These are phyloP conservation scores for Saccharomyces pastorianus DNA, from an alignment of 1,139 yeast species.

Conservation along the genomic window DNA sequence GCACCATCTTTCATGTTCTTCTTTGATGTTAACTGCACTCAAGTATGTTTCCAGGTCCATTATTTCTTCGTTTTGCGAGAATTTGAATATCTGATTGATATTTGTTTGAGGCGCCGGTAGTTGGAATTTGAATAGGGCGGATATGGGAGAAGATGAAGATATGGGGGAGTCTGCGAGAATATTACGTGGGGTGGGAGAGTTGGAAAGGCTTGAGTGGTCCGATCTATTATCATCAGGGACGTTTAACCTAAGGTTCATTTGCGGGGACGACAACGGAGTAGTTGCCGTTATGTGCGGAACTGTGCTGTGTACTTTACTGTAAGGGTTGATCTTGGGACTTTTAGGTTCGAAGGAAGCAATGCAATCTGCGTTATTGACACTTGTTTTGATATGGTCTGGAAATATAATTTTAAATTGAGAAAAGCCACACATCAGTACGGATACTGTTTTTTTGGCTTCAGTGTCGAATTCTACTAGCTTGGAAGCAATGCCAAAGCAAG, in stretches of 20 bases:
- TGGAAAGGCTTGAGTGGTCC: conserved; percentile 6
- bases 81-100: conserved; percentile 32
- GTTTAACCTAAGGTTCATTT: conserved; percentile 7
- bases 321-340: neutral
- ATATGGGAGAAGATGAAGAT: conserved; percentile 31
- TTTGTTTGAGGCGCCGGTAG: conserved; percentile 24
- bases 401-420: conserved; percentile 26
- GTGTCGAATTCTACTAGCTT: conserved; percentile 35
- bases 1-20: conserved; percentile 21
- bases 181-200: conserved; percentile 5
- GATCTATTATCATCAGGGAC: conserved; percentile 6
- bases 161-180: conserved; percentile 21
- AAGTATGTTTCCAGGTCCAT: conserved; percentile 30
- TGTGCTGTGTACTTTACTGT: neutral
- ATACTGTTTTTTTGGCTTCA: conserved; percentile 27
- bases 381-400: conserved; percentile 2
- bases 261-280: neutral
- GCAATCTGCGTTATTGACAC: conserved; percentile 14
- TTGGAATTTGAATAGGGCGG: conserved; percentile 33
- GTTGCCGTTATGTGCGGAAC: neutral
- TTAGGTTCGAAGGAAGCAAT: conserved; percentile 6
- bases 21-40: conserved; percentile 27
- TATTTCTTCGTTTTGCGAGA: conserved; percentile 41
- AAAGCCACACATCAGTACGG: conserved; percentile 34
- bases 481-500: conserved; percentile 40